These are phyloP conservation scores for Plenodomus tracheiphilus DNA, from an alignment of 2,329 filamentous ascomycete genomes.

Conservation along the genomic window DNA sequence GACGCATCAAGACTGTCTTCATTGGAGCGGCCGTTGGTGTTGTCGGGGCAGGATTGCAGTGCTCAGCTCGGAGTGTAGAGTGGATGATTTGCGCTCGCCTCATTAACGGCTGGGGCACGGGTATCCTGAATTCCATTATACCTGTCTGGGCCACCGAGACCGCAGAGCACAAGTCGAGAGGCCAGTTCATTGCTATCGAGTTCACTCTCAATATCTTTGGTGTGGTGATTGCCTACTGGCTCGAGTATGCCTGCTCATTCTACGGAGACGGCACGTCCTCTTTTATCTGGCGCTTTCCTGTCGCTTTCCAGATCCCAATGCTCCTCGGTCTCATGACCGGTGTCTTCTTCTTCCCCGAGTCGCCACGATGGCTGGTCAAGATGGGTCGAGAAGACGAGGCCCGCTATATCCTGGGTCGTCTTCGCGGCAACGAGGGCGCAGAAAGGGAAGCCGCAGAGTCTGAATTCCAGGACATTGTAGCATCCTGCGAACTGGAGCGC, in stretches of 20 bases:
- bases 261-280: slow-evolving; percentile 61
- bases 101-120: slow-evolving; percentile 68
- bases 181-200: slow-evolving; percentile 71
- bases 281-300: slow-evolving; percentile 69
- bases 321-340: slow-evolving; percentile 59
- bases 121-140: slow-evolving; percentile 70
- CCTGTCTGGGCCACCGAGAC: slow-evolving; percentile 74
- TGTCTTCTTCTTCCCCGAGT: slow-evolving; percentile 72
- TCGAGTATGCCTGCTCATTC: slow-evolving; percentile 60
- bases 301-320: slow-evolving; percentile 71
- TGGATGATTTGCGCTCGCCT: slow-evolving; percentile 61
- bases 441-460: slow-evolving; percentile 48
- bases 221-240: slow-evolving; percentile 63
- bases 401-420: slow-evolving; percentile 64
- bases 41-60: slow-evolving; percentile 64
- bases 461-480: slow-evolving; percentile 69
- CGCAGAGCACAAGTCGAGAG: slow-evolving; percentile 67
- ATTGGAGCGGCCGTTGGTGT: slow-evolving; percentile 28
- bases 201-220: slow-evolving; percentile 76
- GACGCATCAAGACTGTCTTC: slow-evolving; percentile 34
- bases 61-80: slow-evolving; percentile 64
- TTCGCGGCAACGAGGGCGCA: slow-evolving; percentile 62
- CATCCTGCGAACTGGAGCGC: slow-evolving; percentile 63
- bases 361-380: slow-evolving; percentile 69
- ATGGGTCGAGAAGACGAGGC: slow-evolving; percentile 69